phyloP scores from a whole-genome alignment of 73 alveolate species.

The Durusdinium trenchii region DNA sequence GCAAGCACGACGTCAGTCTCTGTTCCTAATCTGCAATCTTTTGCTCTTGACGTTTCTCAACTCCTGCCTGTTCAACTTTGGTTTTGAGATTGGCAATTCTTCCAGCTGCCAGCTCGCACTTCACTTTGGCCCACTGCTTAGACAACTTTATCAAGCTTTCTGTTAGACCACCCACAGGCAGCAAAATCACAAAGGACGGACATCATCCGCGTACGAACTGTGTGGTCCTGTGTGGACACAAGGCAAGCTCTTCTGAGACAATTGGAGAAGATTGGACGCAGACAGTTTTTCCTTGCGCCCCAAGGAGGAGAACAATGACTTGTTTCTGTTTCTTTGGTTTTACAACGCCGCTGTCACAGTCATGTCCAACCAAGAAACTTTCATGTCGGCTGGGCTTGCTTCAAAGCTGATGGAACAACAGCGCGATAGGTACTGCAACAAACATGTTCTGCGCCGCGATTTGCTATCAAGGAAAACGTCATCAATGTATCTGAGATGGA shows the following conservation, averaged over 20 bases:
- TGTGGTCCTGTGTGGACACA: background rate
- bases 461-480: background rate
- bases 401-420: background rate
- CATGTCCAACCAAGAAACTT: slow-evolving; percentile 16
- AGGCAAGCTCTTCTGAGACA: background rate
- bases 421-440: background rate
- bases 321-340: background rate
- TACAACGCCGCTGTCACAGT: background rate
- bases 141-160: background rate
- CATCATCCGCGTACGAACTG: background rate
- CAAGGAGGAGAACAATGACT: slow-evolving; percentile 22
- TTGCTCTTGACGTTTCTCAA: slow-evolving; percentile 24
- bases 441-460: background rate
- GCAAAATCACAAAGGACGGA: background rate
- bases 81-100: slow-evolving; percentile 9
- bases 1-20: slow-evolving; percentile 27
- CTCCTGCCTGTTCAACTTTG: background rate
- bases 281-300: background rate
- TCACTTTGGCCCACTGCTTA: slow-evolving; percentile 30
- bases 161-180: background rate
- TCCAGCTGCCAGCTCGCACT: background rate
- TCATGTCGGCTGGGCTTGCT: background rate
- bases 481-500: slow-evolving; percentile 7
- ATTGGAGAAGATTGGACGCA: background rate
- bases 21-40: slow-evolving; percentile 34